Evolutionary conservation across 2,329 filamentous ascomycete genomes (phyloP).

Genomic region (Aspergillus brasiliensis): DNA sequence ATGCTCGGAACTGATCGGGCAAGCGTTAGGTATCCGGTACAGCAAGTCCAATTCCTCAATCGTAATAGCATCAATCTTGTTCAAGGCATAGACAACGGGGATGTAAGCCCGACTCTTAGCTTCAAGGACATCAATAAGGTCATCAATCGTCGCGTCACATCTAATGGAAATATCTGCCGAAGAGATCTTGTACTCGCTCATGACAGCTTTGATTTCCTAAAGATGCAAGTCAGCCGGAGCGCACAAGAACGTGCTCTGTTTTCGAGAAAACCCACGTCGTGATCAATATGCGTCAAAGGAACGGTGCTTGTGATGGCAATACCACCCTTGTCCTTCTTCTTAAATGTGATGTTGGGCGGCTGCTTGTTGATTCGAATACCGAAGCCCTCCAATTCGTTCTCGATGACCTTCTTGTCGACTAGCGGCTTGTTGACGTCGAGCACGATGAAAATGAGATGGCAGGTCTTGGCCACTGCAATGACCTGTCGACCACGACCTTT

Average conservation of each 20-base stretch:
- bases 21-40: constrained; percentile 95
- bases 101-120: constrained; percentile 95
- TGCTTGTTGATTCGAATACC: constrained; percentile 97
- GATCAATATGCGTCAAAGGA: constrained; percentile 86
- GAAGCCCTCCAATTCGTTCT: constrained; percentile 92
- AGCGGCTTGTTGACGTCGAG: constrained; percentile 98
- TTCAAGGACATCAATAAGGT: constrained; percentile 93
- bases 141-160: constrained; percentile 95
- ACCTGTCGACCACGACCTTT: constrained; percentile 97
- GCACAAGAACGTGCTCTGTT: background rate
- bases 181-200: constrained; percentile 94
- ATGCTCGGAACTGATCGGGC: constrained; percentile 94
- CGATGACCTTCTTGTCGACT: constrained; percentile 94
- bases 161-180: constrained; percentile 97
- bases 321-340: constrained; percentile 98
- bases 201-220: constrained; percentile 91
- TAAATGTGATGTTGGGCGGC: constrained; percentile 98
- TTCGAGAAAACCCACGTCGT: constrained; percentile 58
- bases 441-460: constrained; percentile 97
- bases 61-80: constrained; percentile 98
- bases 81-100: constrained; percentile 97
- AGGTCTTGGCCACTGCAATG: constrained; percentile 98
- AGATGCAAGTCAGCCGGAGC: constrained; percentile 15
- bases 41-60: constrained; percentile 96
- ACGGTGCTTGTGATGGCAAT: constrained; percentile 95